Base-by-base conservation (phyloP, 2,329 filamentous ascomycete species). In the Claviceps purpurea region DNA sequence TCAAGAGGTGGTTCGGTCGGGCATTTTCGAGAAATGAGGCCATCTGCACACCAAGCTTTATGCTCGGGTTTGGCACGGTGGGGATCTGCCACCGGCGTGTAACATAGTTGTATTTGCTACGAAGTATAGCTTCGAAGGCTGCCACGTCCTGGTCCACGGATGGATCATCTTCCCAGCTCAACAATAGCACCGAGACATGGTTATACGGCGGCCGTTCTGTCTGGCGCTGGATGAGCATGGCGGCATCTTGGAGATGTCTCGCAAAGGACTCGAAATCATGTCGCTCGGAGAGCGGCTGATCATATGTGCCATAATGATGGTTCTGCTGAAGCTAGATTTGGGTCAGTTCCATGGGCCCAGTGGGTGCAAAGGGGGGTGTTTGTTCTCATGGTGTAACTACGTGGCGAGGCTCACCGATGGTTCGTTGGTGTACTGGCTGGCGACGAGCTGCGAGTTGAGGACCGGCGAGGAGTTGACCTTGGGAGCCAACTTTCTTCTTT, bases 251-350 rank as follows among this genome's bases (percentile, higher is more conserved):
- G 45, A 84, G 73, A 67, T 84, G 81, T 47, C 80, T 75, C 54
- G 80, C 81, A 62, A 84, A 84, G 50, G 78, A 75, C 65, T 84
- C 81, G 66, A 84, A 84, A 60, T 83, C 79, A 65, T 79, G 74
- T 57, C 77, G 74, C 59, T 79, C 74, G 52, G 65, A 62, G 59
- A 63, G 52, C 24, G 69, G 64, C 52, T 66, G 60, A 65, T 74
- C 70, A 65, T 70, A 63, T 57, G 62, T 59, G 59, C 68, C 56
- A 64, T 64, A 63, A 26, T 67, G 62, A 51, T 66, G 65, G 52
- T 62, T 63, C 49, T 53, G 52, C 34, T 44, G 53, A 14, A 50
- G 49, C 41, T 54, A 52, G 30, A 44, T 47, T 11, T 37, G 6
- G 49, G 56, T 50, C 49, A 49, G 20, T 39, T 16, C 2, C 39